These are phyloP conservation scores for Suhomyces chickasaworum DNA, from an alignment of 1,139 yeast species.

Conservation along the genomic window DNA sequence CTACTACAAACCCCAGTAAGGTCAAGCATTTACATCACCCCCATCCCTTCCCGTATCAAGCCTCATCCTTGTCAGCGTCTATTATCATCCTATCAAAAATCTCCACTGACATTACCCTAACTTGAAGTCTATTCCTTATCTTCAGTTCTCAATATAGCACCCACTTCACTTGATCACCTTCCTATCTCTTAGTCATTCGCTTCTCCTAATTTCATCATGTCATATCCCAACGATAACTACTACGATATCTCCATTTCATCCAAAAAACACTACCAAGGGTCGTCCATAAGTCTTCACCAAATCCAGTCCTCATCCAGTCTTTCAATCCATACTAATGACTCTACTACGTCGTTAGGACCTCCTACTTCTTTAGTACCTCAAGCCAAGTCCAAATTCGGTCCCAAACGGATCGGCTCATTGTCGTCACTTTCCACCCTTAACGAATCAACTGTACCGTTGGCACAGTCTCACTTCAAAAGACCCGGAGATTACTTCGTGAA, in stretches of 20 bases:
- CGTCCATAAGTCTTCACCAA: conserved; percentile 8
- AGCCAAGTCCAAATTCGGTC: conserved; percentile 15
- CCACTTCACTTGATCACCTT: not conserved
- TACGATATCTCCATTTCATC: conserved; percentile 32
- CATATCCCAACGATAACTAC: conserved; percentile 28
- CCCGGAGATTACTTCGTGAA: conserved; percentile 49
- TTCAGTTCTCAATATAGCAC: not conserved
- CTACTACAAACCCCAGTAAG: no score
- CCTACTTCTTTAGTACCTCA: conserved; percentile 7
- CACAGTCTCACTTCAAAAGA: conserved; percentile 26
- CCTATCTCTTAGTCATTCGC: not conserved
- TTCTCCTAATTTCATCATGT: conserved; percentile 13
- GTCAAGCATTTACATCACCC: no score
- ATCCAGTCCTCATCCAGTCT: conserved; percentile 10
- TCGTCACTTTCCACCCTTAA: conserved; percentile 27
- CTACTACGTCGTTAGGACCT: conserved; percentile 10
- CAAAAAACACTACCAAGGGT: not conserved
- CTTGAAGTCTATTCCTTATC: not conserved
- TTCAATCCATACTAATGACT: conserved; percentile 11
- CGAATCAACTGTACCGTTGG: conserved; percentile 16
- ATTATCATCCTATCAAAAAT: no score
- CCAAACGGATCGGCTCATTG: conserved; percentile 33
- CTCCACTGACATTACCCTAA: not conserved
- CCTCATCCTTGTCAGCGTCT: not conserved
- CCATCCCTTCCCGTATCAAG: not conserved